Base-by-base conservation (phyloP, 2,329 filamentous ascomycete species). In the Fusarium sublunatum region DNA sequence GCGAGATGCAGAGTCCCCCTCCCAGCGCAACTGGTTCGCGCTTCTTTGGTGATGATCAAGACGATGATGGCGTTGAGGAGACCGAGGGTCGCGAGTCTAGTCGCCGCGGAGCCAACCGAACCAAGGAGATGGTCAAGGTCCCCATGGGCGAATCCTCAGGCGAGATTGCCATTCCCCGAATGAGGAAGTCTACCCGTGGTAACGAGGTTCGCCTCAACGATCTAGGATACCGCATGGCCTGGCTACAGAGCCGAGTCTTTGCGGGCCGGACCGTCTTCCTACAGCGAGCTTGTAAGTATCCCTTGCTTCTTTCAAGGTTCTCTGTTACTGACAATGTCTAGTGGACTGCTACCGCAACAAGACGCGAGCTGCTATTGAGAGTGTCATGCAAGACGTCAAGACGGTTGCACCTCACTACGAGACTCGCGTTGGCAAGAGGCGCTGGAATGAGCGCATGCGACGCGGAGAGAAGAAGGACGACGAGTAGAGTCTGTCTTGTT, bases 321-420 rank as follows among this genome's bases (percentile, higher is more conserved):
- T 24, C 24, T 13, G 15, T 11, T 12, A 45, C 57, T 72, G 41
- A 69, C 48, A 25, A 35, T 9, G 2, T 10, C 2, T 35, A 96
- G 93, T 98, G 77, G 94, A 98, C 76, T 92, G 91, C 61, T 97
- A 97, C 76, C 90, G 94, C 68, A 94, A 92, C 75, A 97, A 96
- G 82, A 95, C 93, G 76, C 88, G 91, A 64, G 89, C 86, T 67
- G 91, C 90, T 52, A 93, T 96, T 79, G 86, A 96, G 71, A 87
- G 86, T 22, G 86, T 88, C 39, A 91, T 91, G 70, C 89, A 92
- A 72, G 92, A 96, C 61, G 84, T 92, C 40, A 82, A 85, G 53
- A 83, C 85, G 19, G 87, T 91, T 25, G 91, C 91, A 24, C 89
- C 92, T 51, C 93, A 97, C 77, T 96, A 93, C 72, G 93, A 97